A percentile compares a stretch with the other conserved stretches of the same genome.
Conservation (phyloP, 129 eudicot genomes). For the Artemisia argyi region DNA sequence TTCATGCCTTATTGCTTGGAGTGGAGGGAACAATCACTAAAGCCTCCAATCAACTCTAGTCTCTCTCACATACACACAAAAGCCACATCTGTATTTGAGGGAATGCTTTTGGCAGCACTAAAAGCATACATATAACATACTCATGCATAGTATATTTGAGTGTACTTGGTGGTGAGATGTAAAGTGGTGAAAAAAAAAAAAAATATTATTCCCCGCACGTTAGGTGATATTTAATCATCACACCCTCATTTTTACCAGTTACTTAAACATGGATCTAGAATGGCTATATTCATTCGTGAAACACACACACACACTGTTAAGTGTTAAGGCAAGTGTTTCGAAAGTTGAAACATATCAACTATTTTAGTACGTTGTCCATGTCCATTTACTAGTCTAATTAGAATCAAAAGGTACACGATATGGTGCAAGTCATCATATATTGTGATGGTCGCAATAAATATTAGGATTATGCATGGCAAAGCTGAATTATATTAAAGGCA, state of each 20-base stretch:
- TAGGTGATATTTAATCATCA: slow-evolving; percentile 9
- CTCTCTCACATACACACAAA: neutral
- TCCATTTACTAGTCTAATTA: too few species aligned
- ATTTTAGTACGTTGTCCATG: too few species aligned
- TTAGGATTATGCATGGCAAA: too few species aligned
- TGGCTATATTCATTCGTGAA: too few species aligned
- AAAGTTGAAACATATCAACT: too few species aligned
- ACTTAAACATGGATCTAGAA: neutral
- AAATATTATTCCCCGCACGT: slow-evolving; percentile 28
- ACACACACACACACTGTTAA: too few species aligned
- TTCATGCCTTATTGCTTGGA: slow-evolving; percentile 33
- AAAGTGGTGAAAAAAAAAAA: slow-evolving; percentile 28
- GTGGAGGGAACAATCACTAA: slow-evolving; percentile 28
- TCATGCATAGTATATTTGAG: neutral
- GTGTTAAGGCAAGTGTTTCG: too few species aligned
- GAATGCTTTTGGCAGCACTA: too few species aligned
- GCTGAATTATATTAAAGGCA: too few species aligned
- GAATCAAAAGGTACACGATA: too few species aligned
- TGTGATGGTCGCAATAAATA: too few species aligned
- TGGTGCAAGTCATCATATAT: too few species aligned
- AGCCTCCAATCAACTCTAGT: slow-evolving; percentile 6
- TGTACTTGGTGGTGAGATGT: slow-evolving; percentile 20
- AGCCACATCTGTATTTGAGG: neutral
- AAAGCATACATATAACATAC: neutral
- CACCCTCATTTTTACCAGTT: slow-evolving; percentile 13